phyloP scores from a whole-genome alignment of 202 grass and related monocot species.

The Panicum virgatum region DNA sequence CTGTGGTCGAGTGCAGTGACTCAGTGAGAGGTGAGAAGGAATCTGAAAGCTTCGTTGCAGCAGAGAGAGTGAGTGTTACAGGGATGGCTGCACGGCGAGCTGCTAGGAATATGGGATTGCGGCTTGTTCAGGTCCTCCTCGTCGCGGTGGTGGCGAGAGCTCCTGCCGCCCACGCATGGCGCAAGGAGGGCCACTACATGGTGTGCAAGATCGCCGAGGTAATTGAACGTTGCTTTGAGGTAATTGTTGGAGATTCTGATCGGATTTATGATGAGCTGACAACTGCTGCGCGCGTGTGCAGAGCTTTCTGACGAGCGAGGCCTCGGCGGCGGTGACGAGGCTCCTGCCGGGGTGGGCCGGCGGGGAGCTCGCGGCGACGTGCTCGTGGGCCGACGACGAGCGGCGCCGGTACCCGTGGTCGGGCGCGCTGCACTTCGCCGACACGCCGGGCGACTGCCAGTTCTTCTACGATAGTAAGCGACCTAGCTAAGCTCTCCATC shows the following conservation, averaged over 20 bases:
- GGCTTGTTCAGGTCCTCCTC: conserved; percentile 32
- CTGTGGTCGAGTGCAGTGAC: background rate
- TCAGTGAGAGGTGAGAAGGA: background rate
- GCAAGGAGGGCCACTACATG: conserved; percentile 74
- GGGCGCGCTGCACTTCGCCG: conserved; percentile 43
- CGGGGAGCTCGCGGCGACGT: conserved; percentile 46
- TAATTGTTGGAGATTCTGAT: too few relatives aligned
- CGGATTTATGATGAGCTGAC: background rate
- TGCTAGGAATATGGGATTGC: conserved; percentile 3
- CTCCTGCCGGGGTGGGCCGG: conserved; percentile 56
- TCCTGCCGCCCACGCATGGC: conserved; percentile 51
- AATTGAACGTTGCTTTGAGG: background rate
- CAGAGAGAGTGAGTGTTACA: background rate
- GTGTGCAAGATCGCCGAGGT: conserved; percentile 68
- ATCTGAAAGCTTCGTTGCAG: background rate
- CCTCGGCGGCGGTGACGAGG: conserved; percentile 44
- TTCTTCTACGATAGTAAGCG: conserved; percentile 51
- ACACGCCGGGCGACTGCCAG: conserved; percentile 49
- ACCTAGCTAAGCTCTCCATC: background rate
- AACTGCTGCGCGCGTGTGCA: background rate
- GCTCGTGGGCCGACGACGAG: conserved; percentile 56
- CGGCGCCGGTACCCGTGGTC: conserved; percentile 60
- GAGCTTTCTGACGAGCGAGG: conserved; percentile 45
- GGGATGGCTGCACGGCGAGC: background rate
- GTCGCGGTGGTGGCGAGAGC: background rate